These are phyloP conservation scores for Mrakia gelida DNA, from an alignment of 768 basidiomycete species.

Conservation along the genomic window DNA sequence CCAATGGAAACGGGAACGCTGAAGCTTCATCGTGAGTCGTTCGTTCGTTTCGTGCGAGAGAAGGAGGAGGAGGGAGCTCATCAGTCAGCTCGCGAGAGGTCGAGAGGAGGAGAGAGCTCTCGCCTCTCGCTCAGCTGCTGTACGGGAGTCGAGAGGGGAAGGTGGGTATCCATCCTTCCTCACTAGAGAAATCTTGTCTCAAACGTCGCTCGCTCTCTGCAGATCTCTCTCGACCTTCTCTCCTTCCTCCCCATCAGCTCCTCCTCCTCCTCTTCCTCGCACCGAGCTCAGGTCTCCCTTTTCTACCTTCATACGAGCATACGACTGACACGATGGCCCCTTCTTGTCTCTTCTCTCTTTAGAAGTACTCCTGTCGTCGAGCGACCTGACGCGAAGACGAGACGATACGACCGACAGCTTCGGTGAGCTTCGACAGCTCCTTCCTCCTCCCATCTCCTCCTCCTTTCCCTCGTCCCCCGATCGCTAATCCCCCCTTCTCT, in stretches of 20 bases:
- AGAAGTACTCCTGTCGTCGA: background rate
- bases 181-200: no score
- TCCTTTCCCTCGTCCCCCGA: background rate
- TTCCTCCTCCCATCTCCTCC: background rate
- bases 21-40: conserved; percentile 7
- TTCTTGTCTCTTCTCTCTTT: background rate
- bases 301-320: no score
- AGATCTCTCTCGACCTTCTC: no score
- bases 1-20: background rate
- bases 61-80: background rate
- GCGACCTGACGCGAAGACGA: conserved; percentile 77
- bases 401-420: conserved; percentile 91
- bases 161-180: no score
- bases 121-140: background rate
- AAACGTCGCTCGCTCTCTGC: no score
- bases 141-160: no score
- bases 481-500: background rate
- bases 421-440: conserved; percentile 53
- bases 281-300: no score
- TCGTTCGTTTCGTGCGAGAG: background rate
- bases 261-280: no score
- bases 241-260: background rate
- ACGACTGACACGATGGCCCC: no score
- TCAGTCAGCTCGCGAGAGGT: background rate
- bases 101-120: background rate